Base-by-base conservation (phyloP, 1,284 basidiomycete species). In the Pulveroboletus sp. region DNA sequence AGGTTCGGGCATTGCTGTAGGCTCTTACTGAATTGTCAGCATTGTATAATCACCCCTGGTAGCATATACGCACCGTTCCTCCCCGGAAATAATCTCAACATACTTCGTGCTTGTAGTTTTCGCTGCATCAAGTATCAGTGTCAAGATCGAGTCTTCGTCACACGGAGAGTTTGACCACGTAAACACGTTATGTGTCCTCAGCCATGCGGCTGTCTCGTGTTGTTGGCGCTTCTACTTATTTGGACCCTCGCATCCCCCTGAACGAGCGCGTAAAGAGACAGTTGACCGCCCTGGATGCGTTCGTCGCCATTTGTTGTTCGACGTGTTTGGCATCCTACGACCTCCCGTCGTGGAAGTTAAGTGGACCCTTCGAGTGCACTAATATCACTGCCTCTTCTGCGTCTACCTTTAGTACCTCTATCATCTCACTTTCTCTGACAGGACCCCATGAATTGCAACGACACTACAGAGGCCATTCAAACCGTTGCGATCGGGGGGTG, bases 311-410 rank as follows among this genome's bases (percentile, higher is more conserved):
- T 70, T 48, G 60, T 70, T 33, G 48, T 61, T 40, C 68, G 68
- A 37, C 71, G 69, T 52, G 61, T 72, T 21, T 71, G 71, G 55
- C 70, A 70, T 17, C 65, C 63, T 36, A 73, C 68, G 21, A 66
- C 60, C 16, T 71, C 70, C 17, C 71, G 65, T 36, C 69, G 70
- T 48, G 67, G 66, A 26, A 41, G 68, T 54, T 71, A 70, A 48
- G 65, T 58, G 52, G 53, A 58, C 33, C 19, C 66, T 15, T 72
- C 67, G 48, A 73, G 71, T 29, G 71, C 71, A 33, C 71, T 71
- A 0, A 67, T 70, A 26, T 70, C 71, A 26, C 68, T n/a, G 57
- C 57, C 3, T 48, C 68, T 40, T 72, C 68, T 15, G 61, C 65
- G 2, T 55, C 69, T 12, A 70, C 69, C 11, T 69, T 69, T 46